A percentile compares a stretch with the other conserved stretches of the same genome.
Conservation (phyloP, 345 rosid species). For the Melaleuca quinquenervia region DNA sequence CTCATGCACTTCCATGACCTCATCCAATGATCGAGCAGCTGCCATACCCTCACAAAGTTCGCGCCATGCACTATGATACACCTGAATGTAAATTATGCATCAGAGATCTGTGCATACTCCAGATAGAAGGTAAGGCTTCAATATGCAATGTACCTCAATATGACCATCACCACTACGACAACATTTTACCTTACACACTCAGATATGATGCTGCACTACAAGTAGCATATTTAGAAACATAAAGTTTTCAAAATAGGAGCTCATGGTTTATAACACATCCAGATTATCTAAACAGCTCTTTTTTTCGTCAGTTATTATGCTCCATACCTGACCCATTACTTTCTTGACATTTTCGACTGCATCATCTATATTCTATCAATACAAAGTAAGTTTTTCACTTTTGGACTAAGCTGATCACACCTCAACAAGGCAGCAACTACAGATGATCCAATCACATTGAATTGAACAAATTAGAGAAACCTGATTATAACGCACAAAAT, state of each 20-base stretch:
- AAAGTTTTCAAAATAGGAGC: background rate
- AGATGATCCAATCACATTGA: background rate
- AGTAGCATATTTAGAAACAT: background rate
- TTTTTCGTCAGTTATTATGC: background rate
- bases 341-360: background rate
- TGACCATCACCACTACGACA: background rate
- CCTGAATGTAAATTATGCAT: constrained; percentile 31
- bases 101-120: background rate
- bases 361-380: background rate
- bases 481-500: background rate
- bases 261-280: background rate
- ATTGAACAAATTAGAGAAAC: background rate
- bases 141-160: background rate
- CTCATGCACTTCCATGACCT: constrained; percentile 94
- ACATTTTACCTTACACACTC: background rate
- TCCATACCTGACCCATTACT: background rate
- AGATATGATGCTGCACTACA: background rate
- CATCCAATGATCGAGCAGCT: constrained; percentile 85
- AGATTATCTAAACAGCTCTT: background rate
- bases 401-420: background rate
- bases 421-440: background rate
- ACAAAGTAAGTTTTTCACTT: background rate
- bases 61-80: constrained; percentile 93
- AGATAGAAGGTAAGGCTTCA: background rate
- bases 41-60: constrained; percentile 90